Evolutionary conservation across 495 filamentous ascomycete species (phyloP), one percentile per base, ranked within the genome.

Genomic region (Amorphotheca resinae): DNA sequence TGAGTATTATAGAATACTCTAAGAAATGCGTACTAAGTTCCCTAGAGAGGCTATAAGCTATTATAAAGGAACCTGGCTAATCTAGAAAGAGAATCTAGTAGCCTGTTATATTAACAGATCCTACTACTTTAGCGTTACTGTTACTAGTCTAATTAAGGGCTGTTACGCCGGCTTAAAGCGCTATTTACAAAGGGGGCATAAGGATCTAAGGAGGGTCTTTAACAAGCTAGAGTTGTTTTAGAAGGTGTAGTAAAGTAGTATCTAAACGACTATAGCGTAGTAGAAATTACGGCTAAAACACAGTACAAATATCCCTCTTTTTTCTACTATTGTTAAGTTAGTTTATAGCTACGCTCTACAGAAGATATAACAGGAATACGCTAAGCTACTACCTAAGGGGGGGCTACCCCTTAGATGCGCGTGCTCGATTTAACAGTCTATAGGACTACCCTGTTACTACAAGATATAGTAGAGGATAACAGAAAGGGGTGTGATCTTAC

Each of bases 81-180:
- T 41, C 1, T 41, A 20, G 45, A 42, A 48, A 20, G 26, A 42
- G 9, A 43, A 34, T 9, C 20, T 48, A 20, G 39, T 48, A 16
- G 12, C 9, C 12, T 48, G 28, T 32, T 48, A 30, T 11, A 22
- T 43, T 5, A 26, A 35, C 28, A 17, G 22, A 21, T 6, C 22
- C 7, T 22, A 17, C 14, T 28, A 48, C 23, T 48, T 33, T 28
- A 30, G 39, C 8, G 23, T 34, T n/a, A 30, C 21, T 14, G 37
- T 37, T 20, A 47, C 38, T 12, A 41, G 6, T 17, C 26, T 17
- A 9, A 41, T 41, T 22, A 25, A 47, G 18, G 41, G 30, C 9
- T 68, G 60, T 16, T 16, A 41, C 17, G 16, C 20, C 3, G 26
- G 8, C 4, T 15, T 41, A 4, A 41, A 41, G 22, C 2, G 9